Evolutionary conservation across 139 green algal genomes (phyloP).

Genomic region (Ettlia oleoabundans): DNA sequence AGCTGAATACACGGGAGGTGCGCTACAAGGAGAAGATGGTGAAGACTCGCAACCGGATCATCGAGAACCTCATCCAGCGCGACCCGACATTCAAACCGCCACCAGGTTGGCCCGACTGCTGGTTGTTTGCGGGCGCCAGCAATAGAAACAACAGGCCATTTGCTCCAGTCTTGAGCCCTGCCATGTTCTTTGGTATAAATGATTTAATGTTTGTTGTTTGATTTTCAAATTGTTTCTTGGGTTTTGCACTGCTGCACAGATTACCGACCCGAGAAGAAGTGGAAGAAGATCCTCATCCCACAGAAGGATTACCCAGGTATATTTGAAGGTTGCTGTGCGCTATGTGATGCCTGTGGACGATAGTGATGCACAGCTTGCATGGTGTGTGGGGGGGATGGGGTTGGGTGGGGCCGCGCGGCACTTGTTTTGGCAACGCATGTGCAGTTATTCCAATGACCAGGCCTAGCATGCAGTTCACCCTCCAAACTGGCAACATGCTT

Average conservation of each 20-base stretch:
- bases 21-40: constrained; percentile 78
- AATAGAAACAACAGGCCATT: too few species aligned
- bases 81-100: constrained; percentile 88
- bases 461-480: too few species aligned
- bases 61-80: constrained; percentile 93
- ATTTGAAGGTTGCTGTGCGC: too few species aligned
- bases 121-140: not conserved
- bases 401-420: not conserved
- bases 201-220: not conserved
- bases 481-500: not conserved
- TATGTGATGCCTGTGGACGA: not conserved
- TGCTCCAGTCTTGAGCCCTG: not conserved
- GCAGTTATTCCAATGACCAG: too few species aligned
- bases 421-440: too few species aligned
- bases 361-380: not conserved
- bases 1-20: constrained; percentile 29
- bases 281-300: constrained; percentile 91
- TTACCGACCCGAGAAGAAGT: constrained; percentile 40
- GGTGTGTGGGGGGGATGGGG: too few species aligned
- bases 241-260: not conserved
- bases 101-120: constrained; percentile 33
- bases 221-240: not conserved
- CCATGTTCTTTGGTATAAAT: not conserved
- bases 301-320: constrained; percentile 83
- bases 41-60: constrained; percentile 71